Evolutionary conservation across 345 rosid genomes (phyloP).

Genomic region (Hypericum androsaemum): DNA sequence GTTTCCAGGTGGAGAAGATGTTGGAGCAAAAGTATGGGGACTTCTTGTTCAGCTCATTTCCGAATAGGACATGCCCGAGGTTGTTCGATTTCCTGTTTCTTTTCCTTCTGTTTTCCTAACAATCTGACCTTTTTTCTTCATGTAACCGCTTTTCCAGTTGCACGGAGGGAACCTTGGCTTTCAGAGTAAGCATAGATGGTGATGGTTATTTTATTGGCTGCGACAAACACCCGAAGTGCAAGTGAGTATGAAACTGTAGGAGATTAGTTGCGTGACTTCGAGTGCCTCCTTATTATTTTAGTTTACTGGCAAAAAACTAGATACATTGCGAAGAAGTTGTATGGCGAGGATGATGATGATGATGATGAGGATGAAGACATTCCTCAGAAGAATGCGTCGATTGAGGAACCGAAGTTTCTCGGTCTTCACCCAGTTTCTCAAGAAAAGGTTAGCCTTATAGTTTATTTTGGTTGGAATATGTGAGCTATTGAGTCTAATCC

Average conservation of each 20-base stretch:
- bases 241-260: slow-evolving; percentile 43
- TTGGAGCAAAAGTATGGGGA: slow-evolving; percentile 70
- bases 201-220: slow-evolving; percentile 92
- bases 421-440: slow-evolving; percentile 70
- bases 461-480: no score
- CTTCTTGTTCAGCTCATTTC: slow-evolving; percentile 73
- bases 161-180: slow-evolving; percentile 66
- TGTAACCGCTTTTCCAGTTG: slow-evolving; percentile 49
- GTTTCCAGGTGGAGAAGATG: slow-evolving; percentile 87
- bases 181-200: slow-evolving; percentile 77
- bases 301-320: slow-evolving; percentile 23
- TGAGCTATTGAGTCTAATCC: no score
- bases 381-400: slow-evolving; percentile 28
- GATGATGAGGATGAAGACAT: slow-evolving; percentile 45
- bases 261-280: slow-evolving; percentile 2
- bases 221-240: slow-evolving; percentile 86
- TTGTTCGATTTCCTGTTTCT: slow-evolving; percentile 7
- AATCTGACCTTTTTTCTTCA: neutral
- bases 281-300: slow-evolving; percentile 7
- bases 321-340: slow-evolving; percentile 80
- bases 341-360: slow-evolving; percentile 60
- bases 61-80: slow-evolving; percentile 84
- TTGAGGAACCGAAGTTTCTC: slow-evolving; percentile 75
- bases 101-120: no score
- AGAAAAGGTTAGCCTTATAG: slow-evolving; percentile 58